phyloP scores from a whole-genome alignment of 805 yeast genomes.

The Candida takata region DNA sequence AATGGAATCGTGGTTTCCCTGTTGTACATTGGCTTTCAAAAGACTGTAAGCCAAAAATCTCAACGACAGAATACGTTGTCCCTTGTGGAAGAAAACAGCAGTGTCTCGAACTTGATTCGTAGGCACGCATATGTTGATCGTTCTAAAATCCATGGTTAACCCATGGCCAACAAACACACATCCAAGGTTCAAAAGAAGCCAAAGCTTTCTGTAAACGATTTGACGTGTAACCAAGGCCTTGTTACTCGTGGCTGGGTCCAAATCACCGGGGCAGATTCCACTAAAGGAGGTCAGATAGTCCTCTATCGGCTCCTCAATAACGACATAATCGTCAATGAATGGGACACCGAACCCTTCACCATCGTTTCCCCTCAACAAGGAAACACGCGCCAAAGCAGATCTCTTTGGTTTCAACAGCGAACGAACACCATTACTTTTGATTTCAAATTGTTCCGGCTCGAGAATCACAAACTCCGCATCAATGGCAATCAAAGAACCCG shows the following conservation, averaged over 20 bases:
- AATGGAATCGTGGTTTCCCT: conserved; percentile 92
- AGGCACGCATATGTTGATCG: conserved; percentile 89
- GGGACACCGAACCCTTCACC: conserved; percentile 66
- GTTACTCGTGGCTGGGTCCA: conserved; percentile 59
- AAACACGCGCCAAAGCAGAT: conserved; percentile 78
- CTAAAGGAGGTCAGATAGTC: conserved; percentile 87
- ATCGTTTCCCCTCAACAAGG: conserved; percentile 69
- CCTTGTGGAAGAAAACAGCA: conserved; percentile 66
- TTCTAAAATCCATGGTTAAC: conserved; percentile 81
- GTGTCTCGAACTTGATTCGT: conserved; percentile 84
- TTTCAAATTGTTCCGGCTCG: conserved; percentile 71
- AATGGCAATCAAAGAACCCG: conserved; percentile 79
- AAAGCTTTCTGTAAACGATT: conserved; percentile 78
- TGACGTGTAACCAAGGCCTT: conserved; percentile 72
- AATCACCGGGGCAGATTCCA: conserved; percentile 91
- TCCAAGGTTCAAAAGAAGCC: conserved; percentile 85
- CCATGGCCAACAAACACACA: conserved; percentile 96
- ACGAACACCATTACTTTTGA: conserved; percentile 64
- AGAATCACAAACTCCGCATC: conserved; percentile 95
- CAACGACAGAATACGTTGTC: conserved; percentile 73
- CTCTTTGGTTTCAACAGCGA: conserved; percentile 67
- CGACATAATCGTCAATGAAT: conserved; percentile 89
- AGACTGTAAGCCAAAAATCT: conserved; percentile 81
- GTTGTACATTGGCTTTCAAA: conserved; percentile 71
- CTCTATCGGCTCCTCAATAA: conserved; percentile 60